These are phyloP conservation scores for Carex cristatella DNA, from an alignment of 176 grass and related monocot genomes.

Conservation along the genomic window DNA sequence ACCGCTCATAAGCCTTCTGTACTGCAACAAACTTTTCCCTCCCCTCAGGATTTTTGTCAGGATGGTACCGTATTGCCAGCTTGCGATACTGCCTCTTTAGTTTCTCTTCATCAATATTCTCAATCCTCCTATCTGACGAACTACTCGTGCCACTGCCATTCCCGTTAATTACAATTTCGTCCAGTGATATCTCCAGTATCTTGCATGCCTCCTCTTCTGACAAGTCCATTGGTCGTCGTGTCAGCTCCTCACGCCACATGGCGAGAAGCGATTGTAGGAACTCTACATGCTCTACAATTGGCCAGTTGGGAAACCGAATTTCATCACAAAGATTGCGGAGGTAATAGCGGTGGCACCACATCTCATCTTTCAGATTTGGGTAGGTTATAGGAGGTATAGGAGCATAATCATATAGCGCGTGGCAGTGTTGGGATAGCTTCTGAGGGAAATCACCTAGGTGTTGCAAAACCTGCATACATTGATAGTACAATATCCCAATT, in stretches of 20 bases:
- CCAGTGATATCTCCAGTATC: slow-evolving; percentile 90
- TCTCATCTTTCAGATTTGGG: slow-evolving; percentile 93
- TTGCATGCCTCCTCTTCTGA: slow-evolving; percentile 98
- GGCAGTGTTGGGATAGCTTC: slow-evolving; percentile 92
- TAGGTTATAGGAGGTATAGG: slow-evolving; percentile 99
- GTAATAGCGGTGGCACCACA: slow-evolving; percentile 99
- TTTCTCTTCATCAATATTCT: slow-evolving; percentile 98
- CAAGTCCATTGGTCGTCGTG: slow-evolving; percentile 94
- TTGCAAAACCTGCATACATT: slow-evolving; percentile 67
- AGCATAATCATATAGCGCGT: slow-evolving; percentile 98
- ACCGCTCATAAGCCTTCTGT: slow-evolving; percentile 96
- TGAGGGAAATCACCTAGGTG: slow-evolving; percentile 97
- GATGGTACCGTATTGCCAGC: slow-evolving; percentile 96
- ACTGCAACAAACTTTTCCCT: slow-evolving; percentile 98
- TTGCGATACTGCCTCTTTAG: slow-evolving; percentile 97
- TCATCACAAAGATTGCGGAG: slow-evolving; percentile 96
- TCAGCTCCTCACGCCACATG: slow-evolving; percentile 99
- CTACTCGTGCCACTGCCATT: slow-evolving; percentile 40
- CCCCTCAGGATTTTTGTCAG: slow-evolving; percentile 99
- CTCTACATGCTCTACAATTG: slow-evolving; percentile 96
- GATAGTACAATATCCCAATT: not conserved
- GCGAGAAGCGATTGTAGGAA: slow-evolving; percentile 86
- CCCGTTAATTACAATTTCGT: slow-evolving; percentile 76
- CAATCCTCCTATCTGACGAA: slow-evolving; percentile 43
- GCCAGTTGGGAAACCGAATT: slow-evolving; percentile 98